Percentiles rank a stretch among this genome's conserved stretches.
Evolutionary conservation across 805 yeast genomes (phyloP).

Genomic region (Schizosaccharomyces octosporus): DNA sequence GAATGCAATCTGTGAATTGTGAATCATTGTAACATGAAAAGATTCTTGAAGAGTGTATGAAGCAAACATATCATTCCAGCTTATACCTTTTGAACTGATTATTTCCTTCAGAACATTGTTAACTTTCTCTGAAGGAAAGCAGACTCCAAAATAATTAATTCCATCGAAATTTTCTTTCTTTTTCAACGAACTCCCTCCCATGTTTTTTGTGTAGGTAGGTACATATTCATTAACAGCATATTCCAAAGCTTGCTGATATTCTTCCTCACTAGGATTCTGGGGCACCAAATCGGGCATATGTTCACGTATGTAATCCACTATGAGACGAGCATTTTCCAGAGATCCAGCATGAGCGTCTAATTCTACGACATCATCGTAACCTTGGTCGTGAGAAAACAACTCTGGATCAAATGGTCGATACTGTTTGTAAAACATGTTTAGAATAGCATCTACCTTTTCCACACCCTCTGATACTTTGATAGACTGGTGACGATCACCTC

Average conservation of each 20-base stretch:
- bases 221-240: slow-evolving; percentile 26
- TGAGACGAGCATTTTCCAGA: slow-evolving; percentile 21
- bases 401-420: slow-evolving; percentile 32
- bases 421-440: slow-evolving; percentile 48
- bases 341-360: slow-evolving; percentile 29
- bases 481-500: slow-evolving; percentile 81
- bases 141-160: not conserved
- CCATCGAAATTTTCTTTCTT: slow-evolving; percentile 4
- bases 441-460: slow-evolving; percentile 29
- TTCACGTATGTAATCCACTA: slow-evolving; percentile 19
- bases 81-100: no score
- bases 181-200: slow-evolving; percentile 7
- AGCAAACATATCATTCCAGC: not conserved
- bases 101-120: no score
- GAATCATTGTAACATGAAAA: slow-evolving; percentile 49
- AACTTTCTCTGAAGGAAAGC: not conserved
- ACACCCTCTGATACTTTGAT: slow-evolving; percentile 30
- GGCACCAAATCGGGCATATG: slow-evolving; percentile 23
- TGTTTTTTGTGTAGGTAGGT: slow-evolving; percentile 24
- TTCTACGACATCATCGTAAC: slow-evolving; percentile 41
- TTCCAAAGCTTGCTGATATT: slow-evolving; percentile 23
- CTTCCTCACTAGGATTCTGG: slow-evolving; percentile 18
- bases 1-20: slow-evolving; percentile 11
- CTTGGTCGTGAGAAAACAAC: slow-evolving; percentile 29
- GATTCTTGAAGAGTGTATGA: slow-evolving; percentile 22